Percentiles rank a stretch among this genome's conserved stretches.
Evolutionary conservation across 495 filamentous ascomycete genomes (phyloP).

Genomic region (Penicillium malachiteum): DNA sequence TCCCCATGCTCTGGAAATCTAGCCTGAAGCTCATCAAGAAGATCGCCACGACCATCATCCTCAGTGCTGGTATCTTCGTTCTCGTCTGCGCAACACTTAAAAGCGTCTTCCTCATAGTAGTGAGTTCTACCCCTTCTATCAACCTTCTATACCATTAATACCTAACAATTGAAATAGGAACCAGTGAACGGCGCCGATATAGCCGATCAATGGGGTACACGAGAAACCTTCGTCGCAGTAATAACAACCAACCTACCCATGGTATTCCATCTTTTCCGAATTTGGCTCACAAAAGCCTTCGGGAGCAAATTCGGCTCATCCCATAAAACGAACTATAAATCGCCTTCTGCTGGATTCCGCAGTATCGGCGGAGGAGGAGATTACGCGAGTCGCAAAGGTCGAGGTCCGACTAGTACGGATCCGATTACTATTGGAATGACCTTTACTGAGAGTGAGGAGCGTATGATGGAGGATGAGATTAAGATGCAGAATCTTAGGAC

Average conservation of each 20-base stretch:
- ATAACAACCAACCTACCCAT: slow-evolving; percentile 54
- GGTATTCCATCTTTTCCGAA: slow-evolving; percentile 50
- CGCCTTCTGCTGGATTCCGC: slow-evolving; percentile 17
- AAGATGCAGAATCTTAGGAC: slow-evolving; percentile 37
- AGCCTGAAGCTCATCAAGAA: slow-evolving; percentile 46
- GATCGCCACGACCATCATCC: slow-evolving; percentile 44
- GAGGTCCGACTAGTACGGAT: slow-evolving; percentile 39
- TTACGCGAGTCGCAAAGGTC: slow-evolving; percentile 38
- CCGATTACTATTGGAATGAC: slow-evolving; percentile 46
- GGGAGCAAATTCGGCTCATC: slow-evolving; percentile 30
- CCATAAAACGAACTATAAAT: slow-evolving; percentile 24
- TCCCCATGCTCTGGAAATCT: slow-evolving; percentile 51
- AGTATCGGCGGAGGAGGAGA: slow-evolving; percentile 29
- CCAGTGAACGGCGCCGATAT: slow-evolving; percentile 46
- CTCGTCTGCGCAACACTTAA: slow-evolving; percentile 48
- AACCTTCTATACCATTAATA: background rate
- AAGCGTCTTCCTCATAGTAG: slow-evolving; percentile 44
- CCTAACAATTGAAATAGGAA: slow-evolving; percentile 27
- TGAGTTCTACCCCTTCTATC: slow-evolving; percentile 22
- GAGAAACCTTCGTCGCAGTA: slow-evolving; percentile 53
- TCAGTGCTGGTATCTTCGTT: slow-evolving; percentile 51
- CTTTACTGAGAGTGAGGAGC: slow-evolving; percentile 52
- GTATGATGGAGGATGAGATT: slow-evolving; percentile 37
- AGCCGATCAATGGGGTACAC: slow-evolving; percentile 50
- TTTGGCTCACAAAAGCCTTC: slow-evolving; percentile 40